Percentiles rank a stretch among this genome's conserved stretches.
Evolutionary conservation across 306 rosid genomes (phyloP).

Genomic region (Medicago ruthenica): DNA sequence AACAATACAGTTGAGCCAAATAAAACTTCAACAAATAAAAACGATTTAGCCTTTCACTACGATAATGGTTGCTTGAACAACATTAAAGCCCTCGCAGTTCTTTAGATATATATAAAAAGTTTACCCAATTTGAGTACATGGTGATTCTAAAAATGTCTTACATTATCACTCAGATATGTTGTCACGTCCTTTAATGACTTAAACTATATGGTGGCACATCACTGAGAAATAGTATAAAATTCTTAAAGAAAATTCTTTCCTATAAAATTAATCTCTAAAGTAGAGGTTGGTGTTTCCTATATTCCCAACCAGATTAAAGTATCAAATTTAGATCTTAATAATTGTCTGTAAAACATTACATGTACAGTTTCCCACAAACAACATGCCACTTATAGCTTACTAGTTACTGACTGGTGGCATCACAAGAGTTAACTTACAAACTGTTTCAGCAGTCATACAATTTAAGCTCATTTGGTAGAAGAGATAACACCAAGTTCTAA

Average conservation of each 20-base stretch:
- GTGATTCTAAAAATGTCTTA: conserved; percentile 10
- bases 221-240: background rate
- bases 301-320: conserved; percentile 13
- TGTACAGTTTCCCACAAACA: conserved; percentile 3
- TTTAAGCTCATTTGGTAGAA: background rate
- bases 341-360: conserved; percentile 2
- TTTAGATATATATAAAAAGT: conserved; percentile 24
- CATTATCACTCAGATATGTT: background rate
- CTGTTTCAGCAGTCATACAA: too few relatives aligned
- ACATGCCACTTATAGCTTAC: background rate
- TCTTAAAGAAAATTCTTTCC: background rate
- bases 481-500: background rate
- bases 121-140: background rate
- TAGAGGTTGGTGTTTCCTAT: background rate
- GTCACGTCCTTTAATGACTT: background rate
- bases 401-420: background rate
- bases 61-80: background rate
- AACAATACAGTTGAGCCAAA: conserved; percentile 22
- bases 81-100: background rate
- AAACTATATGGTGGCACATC: background rate
- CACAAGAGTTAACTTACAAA: background rate
- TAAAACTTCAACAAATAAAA: conserved; percentile 3
- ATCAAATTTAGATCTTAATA: conserved; percentile 11
- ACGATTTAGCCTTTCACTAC: background rate
- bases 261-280: background rate